Percentiles rank a stretch among this genome's conserved stretches.
Evolutionary conservation across 345 rosid genomes (phyloP).

Genomic region (Anastatica hierochuntica): DNA sequence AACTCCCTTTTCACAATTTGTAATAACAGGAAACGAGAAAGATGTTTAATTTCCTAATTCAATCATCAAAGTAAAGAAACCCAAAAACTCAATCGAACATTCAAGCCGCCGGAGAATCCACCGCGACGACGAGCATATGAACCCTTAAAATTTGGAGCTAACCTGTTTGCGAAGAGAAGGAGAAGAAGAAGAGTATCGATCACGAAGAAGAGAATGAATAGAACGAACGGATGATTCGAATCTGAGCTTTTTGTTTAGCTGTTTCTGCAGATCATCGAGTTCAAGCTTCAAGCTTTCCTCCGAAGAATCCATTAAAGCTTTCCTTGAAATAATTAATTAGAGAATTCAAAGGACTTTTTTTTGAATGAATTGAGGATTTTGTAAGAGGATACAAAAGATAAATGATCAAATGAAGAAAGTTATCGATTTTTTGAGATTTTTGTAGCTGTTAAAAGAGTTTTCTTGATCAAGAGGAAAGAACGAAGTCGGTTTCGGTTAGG

Average conservation of each 20-base stretch:
- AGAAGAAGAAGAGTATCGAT: slow-evolving; percentile 49
- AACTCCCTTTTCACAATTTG: too few relatives aligned
- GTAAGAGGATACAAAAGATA: too few relatives aligned
- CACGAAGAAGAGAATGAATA: slow-evolving; percentile 41
- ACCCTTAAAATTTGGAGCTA: not conserved
- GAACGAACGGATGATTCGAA: slow-evolving; percentile 73
- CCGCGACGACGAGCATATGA: too few relatives aligned
- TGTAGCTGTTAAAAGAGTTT: slow-evolving; percentile 21
- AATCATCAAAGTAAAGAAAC: not conserved
- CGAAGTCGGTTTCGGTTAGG: slow-evolving; percentile 9
- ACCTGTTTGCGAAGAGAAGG: slow-evolving; percentile 54
- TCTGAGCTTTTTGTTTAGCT: slow-evolving; percentile 63
- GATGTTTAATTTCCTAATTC: not conserved
- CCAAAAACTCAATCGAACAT: not conserved
- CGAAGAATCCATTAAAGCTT: slow-evolving; percentile 22
- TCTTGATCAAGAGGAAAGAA: slow-evolving; percentile 27
- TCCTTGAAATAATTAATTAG: not conserved
- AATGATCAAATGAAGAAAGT: not conserved
- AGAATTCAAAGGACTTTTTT: not conserved
- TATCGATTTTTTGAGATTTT: not conserved
- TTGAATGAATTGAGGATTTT: not conserved
- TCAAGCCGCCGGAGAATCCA: too few relatives aligned
- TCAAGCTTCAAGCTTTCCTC: slow-evolving; percentile 48
- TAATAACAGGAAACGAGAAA: not conserved
- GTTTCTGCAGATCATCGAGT: slow-evolving; percentile 68